Percentiles rank a stretch among this genome's conserved stretches.
Evolutionary conservation across 805 yeast species (phyloP).

Genomic region (Phaffomyces thermotolerans): DNA sequence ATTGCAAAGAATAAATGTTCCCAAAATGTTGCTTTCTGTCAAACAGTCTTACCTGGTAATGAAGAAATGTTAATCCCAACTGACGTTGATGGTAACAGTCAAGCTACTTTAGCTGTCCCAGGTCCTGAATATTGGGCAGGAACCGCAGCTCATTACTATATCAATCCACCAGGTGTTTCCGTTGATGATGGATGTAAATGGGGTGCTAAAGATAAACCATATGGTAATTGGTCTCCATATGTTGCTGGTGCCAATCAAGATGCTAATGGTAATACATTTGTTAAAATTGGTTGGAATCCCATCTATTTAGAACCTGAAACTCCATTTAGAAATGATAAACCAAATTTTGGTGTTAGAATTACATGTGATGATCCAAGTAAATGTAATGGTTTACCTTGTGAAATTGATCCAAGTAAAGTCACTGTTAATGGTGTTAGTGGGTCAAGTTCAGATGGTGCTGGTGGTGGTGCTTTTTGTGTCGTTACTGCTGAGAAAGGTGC

Average conservation of each 20-base stretch:
- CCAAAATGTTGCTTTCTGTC: conserved; percentile 72
- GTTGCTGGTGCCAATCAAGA: conserved; percentile 91
- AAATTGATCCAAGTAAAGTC: conserved; percentile 62
- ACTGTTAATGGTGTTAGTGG: conserved; percentile 49
- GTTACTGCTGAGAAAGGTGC: conserved; percentile 64
- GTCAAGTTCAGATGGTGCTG: conserved; percentile 40
- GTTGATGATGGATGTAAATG: conserved; percentile 74
- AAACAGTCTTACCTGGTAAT: conserved; percentile 89
- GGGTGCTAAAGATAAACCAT: conserved; percentile 64
- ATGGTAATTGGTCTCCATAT: conserved; percentile 91
- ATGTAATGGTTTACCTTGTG: conserved; percentile 77
- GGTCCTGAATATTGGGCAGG: conserved; percentile 77
- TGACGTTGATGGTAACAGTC: conserved; percentile 40
- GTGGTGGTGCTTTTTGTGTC: conserved; percentile 77
- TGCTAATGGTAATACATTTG: conserved; percentile 57
- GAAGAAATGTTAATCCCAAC: conserved; percentile 94
- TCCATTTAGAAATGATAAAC: conserved; percentile 48
- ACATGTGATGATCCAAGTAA: conserved; percentile 62
- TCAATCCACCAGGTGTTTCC: conserved; percentile 78
- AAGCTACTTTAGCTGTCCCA: conserved; percentile 71
- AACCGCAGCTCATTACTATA: conserved; percentile 81
- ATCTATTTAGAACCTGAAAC: conserved; percentile 55
- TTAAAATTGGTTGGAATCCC: conserved; percentile 91
- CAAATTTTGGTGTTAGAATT: conserved; percentile 64
- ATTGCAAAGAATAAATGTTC: conserved; percentile 49